Conservation (phyloP, 345 rosid genomes). For the Arabis hirsuta region DNA sequence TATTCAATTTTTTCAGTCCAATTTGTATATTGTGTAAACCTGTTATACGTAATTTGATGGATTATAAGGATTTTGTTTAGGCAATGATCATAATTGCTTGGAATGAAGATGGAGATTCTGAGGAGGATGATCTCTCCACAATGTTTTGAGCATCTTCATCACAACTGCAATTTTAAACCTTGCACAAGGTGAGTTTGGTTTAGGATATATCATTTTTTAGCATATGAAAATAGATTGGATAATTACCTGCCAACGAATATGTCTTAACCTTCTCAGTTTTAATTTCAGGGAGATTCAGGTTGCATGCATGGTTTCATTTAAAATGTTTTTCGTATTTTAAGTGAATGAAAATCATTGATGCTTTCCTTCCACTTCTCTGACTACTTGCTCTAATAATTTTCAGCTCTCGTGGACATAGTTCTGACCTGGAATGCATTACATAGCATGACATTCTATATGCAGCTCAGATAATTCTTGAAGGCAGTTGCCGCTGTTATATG, state of each 20-base stretch:
- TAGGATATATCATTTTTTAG: too few relatives aligned
- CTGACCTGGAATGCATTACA: constrained; percentile 56
- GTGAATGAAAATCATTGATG: neutral
- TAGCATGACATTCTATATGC: constrained; percentile 53
- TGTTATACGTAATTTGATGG: constrained; percentile 20
- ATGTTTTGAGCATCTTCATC: constrained; percentile 67
- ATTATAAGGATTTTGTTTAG: constrained; percentile 38
- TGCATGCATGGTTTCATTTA: neutral
- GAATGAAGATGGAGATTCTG: constrained; percentile 57
- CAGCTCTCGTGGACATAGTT: constrained; percentile 60
- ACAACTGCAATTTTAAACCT: constrained; percentile 65
- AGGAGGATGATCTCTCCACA: constrained; percentile 55
- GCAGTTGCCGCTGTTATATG: constrained; percentile 54
- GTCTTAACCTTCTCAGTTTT: neutral
- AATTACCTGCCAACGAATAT: neutral
- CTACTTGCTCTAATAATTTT: constrained; percentile 24
- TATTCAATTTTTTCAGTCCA: neutral
- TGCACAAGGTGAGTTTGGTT: constrained; percentile 46
- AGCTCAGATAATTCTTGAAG: constrained; percentile 57
- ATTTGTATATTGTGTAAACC: constrained; percentile 15
- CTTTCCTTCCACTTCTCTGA: neutral
- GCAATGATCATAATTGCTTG: constrained; percentile 70
- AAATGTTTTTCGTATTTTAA: constrained; percentile 1
- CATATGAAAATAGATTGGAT: neutral
- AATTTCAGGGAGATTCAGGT: neutral